These are phyloP conservation scores for Citrus hindsii DNA, from an alignment of 345 rosid species.

Conservation along the genomic window DNA sequence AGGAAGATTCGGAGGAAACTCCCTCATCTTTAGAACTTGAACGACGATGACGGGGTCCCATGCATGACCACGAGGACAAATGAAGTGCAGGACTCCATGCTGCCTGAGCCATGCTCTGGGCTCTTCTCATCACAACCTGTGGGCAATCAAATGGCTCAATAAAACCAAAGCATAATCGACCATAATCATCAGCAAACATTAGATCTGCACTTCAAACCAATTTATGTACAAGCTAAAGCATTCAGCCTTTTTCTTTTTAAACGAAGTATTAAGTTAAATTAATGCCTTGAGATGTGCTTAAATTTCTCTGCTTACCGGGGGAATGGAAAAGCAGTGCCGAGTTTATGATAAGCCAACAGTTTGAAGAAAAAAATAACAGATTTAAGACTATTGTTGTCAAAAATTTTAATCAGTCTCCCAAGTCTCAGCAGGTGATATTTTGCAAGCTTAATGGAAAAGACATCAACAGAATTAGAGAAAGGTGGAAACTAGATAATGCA, in stretches of 20 bases:
- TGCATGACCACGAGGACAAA: slow-evolving; percentile 84
- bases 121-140: slow-evolving; percentile 90
- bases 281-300: background rate
- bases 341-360: background rate
- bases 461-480: background rate
- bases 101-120: slow-evolving; percentile 85
- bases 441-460: background rate
- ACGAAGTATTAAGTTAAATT: background rate
- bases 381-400: background rate
- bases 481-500: background rate
- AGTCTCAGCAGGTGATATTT: background rate
- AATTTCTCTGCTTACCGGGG: background rate
- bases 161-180: background rate
- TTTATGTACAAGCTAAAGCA: background rate
- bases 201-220: background rate
- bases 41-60: slow-evolving; percentile 73
- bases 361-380: too few relatives aligned
- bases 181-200: background rate
- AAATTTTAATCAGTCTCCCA: background rate
- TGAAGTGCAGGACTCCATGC: slow-evolving; percentile 65
- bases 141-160: background rate
- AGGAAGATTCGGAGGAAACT: slow-evolving; percentile 34
- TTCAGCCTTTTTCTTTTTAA: too few relatives aligned
- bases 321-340: background rate
- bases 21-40: slow-evolving; percentile 43